These are phyloP conservation scores for Zizania palustris DNA, from an alignment of 202 grass and related monocot genomes.

Conservation along the genomic window DNA sequence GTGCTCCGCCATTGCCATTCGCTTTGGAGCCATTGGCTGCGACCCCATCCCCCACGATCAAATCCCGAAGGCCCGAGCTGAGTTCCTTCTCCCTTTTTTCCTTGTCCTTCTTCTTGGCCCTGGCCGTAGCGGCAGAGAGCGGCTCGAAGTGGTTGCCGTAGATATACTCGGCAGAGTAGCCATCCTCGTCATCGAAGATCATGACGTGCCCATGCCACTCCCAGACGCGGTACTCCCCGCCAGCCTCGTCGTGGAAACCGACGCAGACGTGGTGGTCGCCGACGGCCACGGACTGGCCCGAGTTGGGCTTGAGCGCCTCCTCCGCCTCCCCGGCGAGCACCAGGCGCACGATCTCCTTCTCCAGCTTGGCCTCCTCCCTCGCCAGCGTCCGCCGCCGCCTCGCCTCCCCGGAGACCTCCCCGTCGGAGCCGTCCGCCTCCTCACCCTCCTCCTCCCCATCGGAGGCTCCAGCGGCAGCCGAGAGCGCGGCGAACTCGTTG, in stretches of 20 bases:
- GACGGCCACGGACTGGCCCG: conserved; percentile 81
- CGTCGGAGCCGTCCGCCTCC: conserved; percentile 19
- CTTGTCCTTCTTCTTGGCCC: conserved; percentile 54
- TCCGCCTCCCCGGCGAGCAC: conserved; percentile 63
- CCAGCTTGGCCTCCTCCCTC: conserved; percentile 81
- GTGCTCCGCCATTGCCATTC: conserved; percentile 26
- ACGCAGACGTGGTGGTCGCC: conserved; percentile 92
- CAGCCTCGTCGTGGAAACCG: conserved; percentile 73
- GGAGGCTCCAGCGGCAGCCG: conserved; percentile 42
- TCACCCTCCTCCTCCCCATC: conserved; percentile 50
- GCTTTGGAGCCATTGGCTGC: conserved; percentile 22
- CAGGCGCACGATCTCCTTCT: conserved; percentile 84
- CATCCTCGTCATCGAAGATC: conserved; percentile 89
- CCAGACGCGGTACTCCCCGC: conserved; percentile 88
- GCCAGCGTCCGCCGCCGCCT: conserved; percentile 58
- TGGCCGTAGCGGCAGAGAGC: conserved; percentile 49
- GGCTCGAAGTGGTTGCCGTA: conserved; percentile 93
- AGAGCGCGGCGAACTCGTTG: conserved; percentile 56
- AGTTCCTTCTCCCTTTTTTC: conserved; percentile 56
- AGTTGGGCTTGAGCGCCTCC: conserved; percentile 79
- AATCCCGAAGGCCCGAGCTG: conserved; percentile 73
- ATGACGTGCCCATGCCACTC: conserved; percentile 99
- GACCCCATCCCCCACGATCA: conserved; percentile 51
- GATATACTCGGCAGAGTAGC: conserved; percentile 91
- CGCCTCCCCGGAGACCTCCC: conserved; percentile 56